Base-by-base conservation (phyloP, 2,329 filamentous ascomycete species). In the Laburnicola sp. region DNA sequence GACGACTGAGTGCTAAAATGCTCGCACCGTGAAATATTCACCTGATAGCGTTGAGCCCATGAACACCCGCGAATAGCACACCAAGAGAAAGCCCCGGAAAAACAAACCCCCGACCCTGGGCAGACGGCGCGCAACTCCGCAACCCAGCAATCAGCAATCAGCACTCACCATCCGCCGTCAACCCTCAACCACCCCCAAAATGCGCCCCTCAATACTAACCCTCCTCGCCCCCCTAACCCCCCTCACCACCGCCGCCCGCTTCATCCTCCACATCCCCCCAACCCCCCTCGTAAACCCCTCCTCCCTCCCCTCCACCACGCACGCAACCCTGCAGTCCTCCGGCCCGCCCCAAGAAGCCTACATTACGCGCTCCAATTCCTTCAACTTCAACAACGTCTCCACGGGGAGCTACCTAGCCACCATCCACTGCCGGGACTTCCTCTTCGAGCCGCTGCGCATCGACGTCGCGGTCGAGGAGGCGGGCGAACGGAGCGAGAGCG, bases 341-440 rank as follows among this genome's bases (percentile, higher is more conserved):
- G 76, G 76, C 16, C 74, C 72, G 7, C 70, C 72, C 34, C 66
- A 81, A 53, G 76, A 81, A 25, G 85, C 88, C 9, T 86, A 86
- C 7, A 76, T 96, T 7, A 85, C 86, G 9, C 76, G 81, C 35
- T 74, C 80, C 61, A 88, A 89, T 71, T 85, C 83, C 23, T 91
- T 97, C 67, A 80, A 84, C 56, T 96, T 97, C 78, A 75, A 74
- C 59, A 86, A 91, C 62, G 80, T 96, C 45, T 80, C 82, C 4
- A 71, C 80, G 0, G 88, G 86, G 1, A 89, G 86, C 51, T 97
- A 97, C 71, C 82, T 97, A 4, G 85, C 88, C 41, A 90, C 94
- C 60, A 80, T 97, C 42, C 85, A 92, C 75, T 87, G 86, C 68
- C 76, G 82, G 26, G 87, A 89, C 49, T 85, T 88, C 72, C 80